Conservation (phyloP, 2,329 filamentous ascomycete species). For the Aureobasidium sp. region DNA sequence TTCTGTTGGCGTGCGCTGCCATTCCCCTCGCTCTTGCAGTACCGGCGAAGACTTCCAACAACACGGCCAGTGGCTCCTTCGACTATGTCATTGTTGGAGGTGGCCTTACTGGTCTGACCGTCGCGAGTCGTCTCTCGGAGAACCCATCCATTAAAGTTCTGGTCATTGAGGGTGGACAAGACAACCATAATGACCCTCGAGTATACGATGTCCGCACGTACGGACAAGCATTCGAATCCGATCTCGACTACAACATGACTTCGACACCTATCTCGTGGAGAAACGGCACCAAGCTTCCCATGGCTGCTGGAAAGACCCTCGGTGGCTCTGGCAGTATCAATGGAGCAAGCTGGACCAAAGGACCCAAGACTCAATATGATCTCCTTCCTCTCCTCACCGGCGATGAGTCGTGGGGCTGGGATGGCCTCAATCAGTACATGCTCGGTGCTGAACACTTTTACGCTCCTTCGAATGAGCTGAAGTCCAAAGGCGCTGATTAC, state of each 20-base stretch:
- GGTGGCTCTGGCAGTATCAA: slow-evolving; percentile 21
- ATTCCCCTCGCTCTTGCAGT: background rate
- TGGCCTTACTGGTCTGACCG: slow-evolving; percentile 21
- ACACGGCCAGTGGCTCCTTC: background rate
- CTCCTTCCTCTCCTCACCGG: slow-evolving; percentile 21
- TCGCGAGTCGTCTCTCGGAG: slow-evolving; percentile 22
- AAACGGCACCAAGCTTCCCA: slow-evolving; percentile 14
- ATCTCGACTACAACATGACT: slow-evolving; percentile 17
- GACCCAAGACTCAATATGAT: slow-evolving; percentile 20
- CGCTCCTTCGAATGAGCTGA: slow-evolving; percentile 13
- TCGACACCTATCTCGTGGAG: slow-evolving; percentile 19
- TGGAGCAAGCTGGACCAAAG: slow-evolving; percentile 23
- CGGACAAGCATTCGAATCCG: slow-evolving; percentile 17
- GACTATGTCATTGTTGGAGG: slow-evolving; percentile 24
- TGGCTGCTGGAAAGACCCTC: slow-evolving; percentile 21
- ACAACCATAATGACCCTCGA: slow-evolving; percentile 16
- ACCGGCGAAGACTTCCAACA: background rate
- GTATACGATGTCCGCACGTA: slow-evolving; percentile 20
- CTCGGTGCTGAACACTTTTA: slow-evolving; percentile 19
- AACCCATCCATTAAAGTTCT: slow-evolving; percentile 22
- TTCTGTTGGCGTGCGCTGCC: background rate
- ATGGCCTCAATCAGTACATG: slow-evolving; percentile 20
- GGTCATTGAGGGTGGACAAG: slow-evolving; percentile 23
- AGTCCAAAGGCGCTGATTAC: slow-evolving; percentile 18
- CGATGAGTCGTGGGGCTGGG: slow-evolving; percentile 20